Evolutionary conservation across 805 yeast species (phyloP).

Genomic region (Lachancea sp.): DNA sequence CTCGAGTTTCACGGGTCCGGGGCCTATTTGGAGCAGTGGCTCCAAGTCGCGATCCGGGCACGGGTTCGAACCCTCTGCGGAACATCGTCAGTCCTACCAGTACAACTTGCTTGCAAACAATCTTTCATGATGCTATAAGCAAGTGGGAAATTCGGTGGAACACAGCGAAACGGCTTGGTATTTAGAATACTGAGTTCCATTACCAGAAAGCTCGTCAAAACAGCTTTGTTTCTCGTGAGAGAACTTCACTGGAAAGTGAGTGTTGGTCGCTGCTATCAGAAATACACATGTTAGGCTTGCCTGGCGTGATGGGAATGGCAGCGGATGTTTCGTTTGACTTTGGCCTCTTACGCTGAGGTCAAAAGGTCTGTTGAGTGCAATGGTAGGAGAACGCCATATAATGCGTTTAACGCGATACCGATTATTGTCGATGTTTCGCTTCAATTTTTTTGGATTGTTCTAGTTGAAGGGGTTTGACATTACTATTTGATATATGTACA

Average conservation of each 20-base stretch:
- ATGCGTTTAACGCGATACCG: conserved; percentile 33
- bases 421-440: conserved; percentile 28
- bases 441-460: conserved; percentile 2
- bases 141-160: conserved; percentile 38
- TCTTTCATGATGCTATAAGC: conserved; percentile 8
- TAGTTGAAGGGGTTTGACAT: background rate
- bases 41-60: background rate
- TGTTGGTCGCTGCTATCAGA: conserved; percentile 28
- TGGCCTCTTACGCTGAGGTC: background rate
- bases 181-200: background rate
- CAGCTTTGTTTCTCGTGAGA: conserved; percentile 9
- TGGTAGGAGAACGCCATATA: conserved; percentile 26
- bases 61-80: conserved; percentile 8
- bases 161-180: conserved; percentile 18
- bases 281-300: conserved; percentile 17
- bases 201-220: background rate
- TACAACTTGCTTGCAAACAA: conserved; percentile 9
- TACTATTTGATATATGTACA: background rate
- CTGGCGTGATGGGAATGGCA: conserved; percentile 29
- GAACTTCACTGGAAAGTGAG: conserved; percentile 7
- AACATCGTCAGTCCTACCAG: conserved; percentile 9
- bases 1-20: background rate
- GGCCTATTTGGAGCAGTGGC: conserved; percentile 7
- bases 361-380: conserved; percentile 35
- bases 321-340: conserved; percentile 30